These are phyloP conservation scores for Lepidopterella palustris DNA, from an alignment of 495 filamentous ascomycete genomes.

Conservation along the genomic window DNA sequence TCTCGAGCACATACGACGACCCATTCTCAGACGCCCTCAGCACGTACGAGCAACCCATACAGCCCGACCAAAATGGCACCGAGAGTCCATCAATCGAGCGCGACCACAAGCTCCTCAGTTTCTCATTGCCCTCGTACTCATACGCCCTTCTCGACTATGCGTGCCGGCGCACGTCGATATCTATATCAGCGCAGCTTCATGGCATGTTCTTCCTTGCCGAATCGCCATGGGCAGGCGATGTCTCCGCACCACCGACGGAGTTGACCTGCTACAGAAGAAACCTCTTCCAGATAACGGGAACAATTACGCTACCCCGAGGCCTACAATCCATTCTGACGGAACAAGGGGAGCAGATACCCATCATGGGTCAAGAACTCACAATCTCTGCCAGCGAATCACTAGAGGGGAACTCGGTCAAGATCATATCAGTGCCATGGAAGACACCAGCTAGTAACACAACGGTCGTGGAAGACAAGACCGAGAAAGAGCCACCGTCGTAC, in stretches of 20 bases:
- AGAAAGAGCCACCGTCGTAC: conserved; percentile 61
- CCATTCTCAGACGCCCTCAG: conserved; percentile 40
- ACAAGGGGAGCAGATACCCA: conserved; percentile 65
- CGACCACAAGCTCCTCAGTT: conserved; percentile 75
- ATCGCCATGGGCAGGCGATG: conserved; percentile 62
- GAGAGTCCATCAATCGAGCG: conserved; percentile 48
- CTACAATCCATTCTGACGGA: conserved; percentile 71
- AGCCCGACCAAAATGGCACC: conserved; percentile 29
- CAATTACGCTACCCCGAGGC: conserved; percentile 66
- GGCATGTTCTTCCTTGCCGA: conserved; percentile 96
- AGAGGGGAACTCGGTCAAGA: conserved; percentile 79
- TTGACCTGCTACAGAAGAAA: conserved; percentile 90
- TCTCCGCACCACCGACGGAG: conserved; percentile 63
- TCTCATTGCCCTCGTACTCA: conserved; percentile 62
- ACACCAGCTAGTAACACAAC: conserved; percentile 62
- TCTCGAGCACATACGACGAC: conserved; percentile 37
- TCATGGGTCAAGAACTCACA: conserved; percentile 67
- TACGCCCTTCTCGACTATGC: conserved; percentile 65
- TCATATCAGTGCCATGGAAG: conserved; percentile 92
- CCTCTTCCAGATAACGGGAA: conserved; percentile 81
- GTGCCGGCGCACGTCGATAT: conserved; percentile 51
- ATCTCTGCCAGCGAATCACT: conserved; percentile 87
- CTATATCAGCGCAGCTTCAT: conserved; percentile 75
- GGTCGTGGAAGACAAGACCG: conserved; percentile 52
- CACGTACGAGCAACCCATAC: conserved; percentile 34